Evolutionary conservation across 257 asterid species (phyloP).

Genomic region (Cinchona pubescens): DNA sequence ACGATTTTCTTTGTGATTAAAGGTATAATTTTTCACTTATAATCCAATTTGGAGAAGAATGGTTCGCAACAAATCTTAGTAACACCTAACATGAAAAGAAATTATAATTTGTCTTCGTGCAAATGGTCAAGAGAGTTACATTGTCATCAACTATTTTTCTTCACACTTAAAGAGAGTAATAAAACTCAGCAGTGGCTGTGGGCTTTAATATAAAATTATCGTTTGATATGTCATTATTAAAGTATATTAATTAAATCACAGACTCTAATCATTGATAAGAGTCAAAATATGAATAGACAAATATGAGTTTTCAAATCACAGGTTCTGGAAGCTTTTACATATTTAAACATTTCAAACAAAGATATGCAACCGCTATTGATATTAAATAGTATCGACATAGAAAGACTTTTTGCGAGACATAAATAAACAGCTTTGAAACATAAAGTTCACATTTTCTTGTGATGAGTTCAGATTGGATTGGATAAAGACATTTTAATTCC

Average conservation of each 20-base stretch:
- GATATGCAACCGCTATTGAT: too few species aligned
- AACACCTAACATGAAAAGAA: conserved; percentile 14
- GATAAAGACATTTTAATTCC: background rate
- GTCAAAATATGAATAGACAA: background rate
- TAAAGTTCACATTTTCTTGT: background rate
- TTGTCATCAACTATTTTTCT: too few species aligned
- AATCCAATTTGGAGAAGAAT: background rate
- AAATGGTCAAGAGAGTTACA: conserved; percentile 14
- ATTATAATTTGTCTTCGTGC: background rate
- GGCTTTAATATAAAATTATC: conserved; percentile 5
- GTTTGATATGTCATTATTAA: background rate
- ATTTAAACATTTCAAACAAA: too few species aligned
- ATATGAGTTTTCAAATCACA: background rate
- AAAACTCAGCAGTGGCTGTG: conserved; percentile 15
- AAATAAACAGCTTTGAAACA: background rate
- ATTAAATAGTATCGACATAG: background rate
- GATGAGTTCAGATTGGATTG: conserved; percentile 5
- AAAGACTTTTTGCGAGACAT: too few species aligned
- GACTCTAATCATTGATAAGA: background rate
- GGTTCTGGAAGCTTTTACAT: background rate
- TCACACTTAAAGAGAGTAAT: background rate
- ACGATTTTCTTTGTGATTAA: background rate
- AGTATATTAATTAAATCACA: background rate
- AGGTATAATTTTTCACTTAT: background rate
- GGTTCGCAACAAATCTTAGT: conserved; percentile 12